Evolutionary conservation across 805 yeast species (phyloP), one percentile per base, ranked within the genome.

Genomic region (Yamadazyma olivae): DNA sequence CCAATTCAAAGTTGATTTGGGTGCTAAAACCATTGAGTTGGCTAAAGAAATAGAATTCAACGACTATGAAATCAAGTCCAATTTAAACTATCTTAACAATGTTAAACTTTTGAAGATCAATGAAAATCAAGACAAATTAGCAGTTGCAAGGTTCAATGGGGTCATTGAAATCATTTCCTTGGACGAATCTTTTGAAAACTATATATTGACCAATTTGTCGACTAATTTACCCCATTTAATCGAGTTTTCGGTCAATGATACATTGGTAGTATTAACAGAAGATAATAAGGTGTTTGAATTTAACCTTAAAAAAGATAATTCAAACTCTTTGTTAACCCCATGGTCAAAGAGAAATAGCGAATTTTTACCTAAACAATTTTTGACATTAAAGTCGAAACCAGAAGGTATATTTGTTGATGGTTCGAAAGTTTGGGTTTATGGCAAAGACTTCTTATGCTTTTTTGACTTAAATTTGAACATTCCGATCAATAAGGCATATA

Each of bases 311-410:
- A 6, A 10, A 5, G 12, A 6, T 5, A 17, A 27, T 16, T 7
- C 25, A 16, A 44, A 44, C n/a, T 54, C 58, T 19, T 54, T 75
- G 32, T 67, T 78, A 45, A 82, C 96, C 0, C 52, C 71, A 7
- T 91, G 98, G 99, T 82, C 95, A 8, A 77, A 78, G 44, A 64
- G 73, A 35, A 88, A 88, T 57, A 74, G 87, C 13, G 93, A 84
- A 35, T 70, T 75, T 38, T 59, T 89, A 45, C 97, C 98, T 2
- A 66, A 66, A 24, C 77, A 78, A 42, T 79, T 83, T 43, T 53
- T 70, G 13, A 56, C 66, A 2, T 64, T 75, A 35, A 74, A 73
- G 13, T 91, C 84, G 39, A 79, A 82, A 48, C 81, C 95, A 37
- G 71, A 76, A 40, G 96, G 95, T 12, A 57, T 85, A 9, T 86